Evolutionary conservation across 768 basidiomycete species (phyloP).

Genomic region (Agrocybe praecox): DNA sequence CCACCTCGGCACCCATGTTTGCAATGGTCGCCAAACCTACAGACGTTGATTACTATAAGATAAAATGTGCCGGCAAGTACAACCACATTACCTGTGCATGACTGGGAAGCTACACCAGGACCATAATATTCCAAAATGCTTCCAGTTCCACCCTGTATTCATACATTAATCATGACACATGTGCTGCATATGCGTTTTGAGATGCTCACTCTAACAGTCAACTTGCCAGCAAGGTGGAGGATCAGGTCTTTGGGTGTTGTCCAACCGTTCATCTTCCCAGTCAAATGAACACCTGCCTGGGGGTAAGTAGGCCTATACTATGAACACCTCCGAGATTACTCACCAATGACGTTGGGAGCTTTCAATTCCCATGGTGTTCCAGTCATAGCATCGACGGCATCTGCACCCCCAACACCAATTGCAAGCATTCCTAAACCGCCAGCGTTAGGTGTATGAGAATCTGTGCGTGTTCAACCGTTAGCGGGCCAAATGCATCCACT

Average conservation of each 20-base stretch:
- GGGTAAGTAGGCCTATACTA: neutral
- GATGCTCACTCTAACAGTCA: slow-evolving; percentile 82
- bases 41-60: neutral
- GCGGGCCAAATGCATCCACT: neutral
- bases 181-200: no score
- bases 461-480: slow-evolving; percentile 41
- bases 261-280: slow-evolving; percentile 88
- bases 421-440: slow-evolving; percentile 96
- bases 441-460: slow-evolving; percentile 98
- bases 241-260: slow-evolving; percentile 96
- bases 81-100: slow-evolving; percentile 75
- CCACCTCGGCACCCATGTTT: slow-evolving; percentile 99
- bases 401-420: slow-evolving; percentile 98
- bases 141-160: slow-evolving; percentile 86
- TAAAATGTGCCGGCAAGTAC: slow-evolving; percentile 3
- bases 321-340: slow-evolving; percentile 19
- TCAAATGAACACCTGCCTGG: slow-evolving; percentile 77
- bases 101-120: slow-evolving; percentile 84
- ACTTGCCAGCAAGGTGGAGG: slow-evolving; percentile 88
- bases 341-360: slow-evolving; percentile 83
- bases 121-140: slow-evolving; percentile 97
- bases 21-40: slow-evolving; percentile 90
- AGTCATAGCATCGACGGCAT: slow-evolving; percentile 97
- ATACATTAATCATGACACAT: neutral
- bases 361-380: slow-evolving; percentile 98